Base-by-base conservation (phyloP, 2,329 filamentous ascomycete genomes). In the Aspergillus neoniger region DNA sequence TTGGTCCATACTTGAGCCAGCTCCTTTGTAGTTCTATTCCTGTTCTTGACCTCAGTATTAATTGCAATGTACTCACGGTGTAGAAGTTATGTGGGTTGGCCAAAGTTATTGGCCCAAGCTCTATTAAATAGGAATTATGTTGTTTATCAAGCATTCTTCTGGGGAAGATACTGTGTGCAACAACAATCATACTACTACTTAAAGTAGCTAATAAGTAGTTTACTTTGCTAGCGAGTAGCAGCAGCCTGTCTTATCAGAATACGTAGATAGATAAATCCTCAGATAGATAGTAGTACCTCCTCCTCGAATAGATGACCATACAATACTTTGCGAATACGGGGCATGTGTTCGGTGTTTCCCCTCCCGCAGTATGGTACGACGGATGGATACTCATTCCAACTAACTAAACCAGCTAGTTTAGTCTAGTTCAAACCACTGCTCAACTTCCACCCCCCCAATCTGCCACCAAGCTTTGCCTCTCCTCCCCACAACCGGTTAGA, bases 401-500 rank as follows among this genome's bases (percentile, higher is more conserved):
- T 53, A 30, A 53, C 28, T 15, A 53, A 30, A 53, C 28, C 21
- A 53, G 50, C 30, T 19, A 53, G 32, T 36, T 14, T 14, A 36
- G 32, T 36, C 32, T 36, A 36, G 32, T 36, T 36, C 32, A 36
- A 36, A 36, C 32, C 32, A 36, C 28, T 30, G 28, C 28, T 23
- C 43, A 21, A 23, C 32, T 21, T 8, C 25, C 50, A 41, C 32
- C 19, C 21, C 12, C 14, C 51, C 15, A 8, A 49, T 49, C 47
- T 49, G 23, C 47, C 44, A 49, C 44, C 44, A 49, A 49, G 44
- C 44, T 49, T 49, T 50, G 47, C 47, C 15, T 50, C 47, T 50
- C 52, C 38, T 25, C 53, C 52, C 53, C 53, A 55, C 53, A 55
- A 47, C 30, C 21, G 41, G 53, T 55, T 55, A 51, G 17, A 57